Evolutionary conservation across 805 yeast genomes (phyloP).

Genomic region (Candida boleticola): DNA sequence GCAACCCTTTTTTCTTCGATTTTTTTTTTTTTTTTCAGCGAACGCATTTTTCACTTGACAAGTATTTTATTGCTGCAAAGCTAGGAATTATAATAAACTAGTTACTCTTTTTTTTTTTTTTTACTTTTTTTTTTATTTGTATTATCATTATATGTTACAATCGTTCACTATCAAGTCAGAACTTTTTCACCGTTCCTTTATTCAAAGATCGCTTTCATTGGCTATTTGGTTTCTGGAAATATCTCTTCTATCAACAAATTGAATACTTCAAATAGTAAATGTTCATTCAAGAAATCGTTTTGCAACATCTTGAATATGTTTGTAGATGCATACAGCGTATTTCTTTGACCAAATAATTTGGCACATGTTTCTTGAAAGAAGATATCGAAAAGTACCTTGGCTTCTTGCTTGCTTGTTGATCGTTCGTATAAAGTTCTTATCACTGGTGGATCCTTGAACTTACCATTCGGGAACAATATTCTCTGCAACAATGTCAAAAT

Average conservation of each 20-base stretch:
- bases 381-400: constrained; percentile 52
- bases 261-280: constrained; percentile 55
- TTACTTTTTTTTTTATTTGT: too few relatives aligned
- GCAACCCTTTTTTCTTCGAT: too few relatives aligned
- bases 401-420: constrained; percentile 53
- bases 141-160: too few relatives aligned
- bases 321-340: constrained; percentile 60
- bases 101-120: too few relatives aligned
- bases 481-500: constrained; percentile 20
- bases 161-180: too few relatives aligned
- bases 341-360: constrained; percentile 67
- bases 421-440: constrained; percentile 52
- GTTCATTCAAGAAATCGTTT: constrained; percentile 66
- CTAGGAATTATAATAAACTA: too few relatives aligned
- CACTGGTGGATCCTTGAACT: constrained; percentile 44
- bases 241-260: constrained; percentile 55
- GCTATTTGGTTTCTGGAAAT: too few relatives aligned
- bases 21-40: too few relatives aligned
- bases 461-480: constrained; percentile 45
- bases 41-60: too few relatives aligned
- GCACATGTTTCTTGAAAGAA: constrained; percentile 66
- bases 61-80: too few relatives aligned
- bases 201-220: too few relatives aligned
- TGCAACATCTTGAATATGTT: constrained; percentile 67
- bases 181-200: too few relatives aligned